A percentile compares a stretch with the other conserved stretches of the same genome.
Evolutionary conservation across 2,329 filamentous ascomycete species (phyloP).

Genomic region (Monilinia fructicola): DNA sequence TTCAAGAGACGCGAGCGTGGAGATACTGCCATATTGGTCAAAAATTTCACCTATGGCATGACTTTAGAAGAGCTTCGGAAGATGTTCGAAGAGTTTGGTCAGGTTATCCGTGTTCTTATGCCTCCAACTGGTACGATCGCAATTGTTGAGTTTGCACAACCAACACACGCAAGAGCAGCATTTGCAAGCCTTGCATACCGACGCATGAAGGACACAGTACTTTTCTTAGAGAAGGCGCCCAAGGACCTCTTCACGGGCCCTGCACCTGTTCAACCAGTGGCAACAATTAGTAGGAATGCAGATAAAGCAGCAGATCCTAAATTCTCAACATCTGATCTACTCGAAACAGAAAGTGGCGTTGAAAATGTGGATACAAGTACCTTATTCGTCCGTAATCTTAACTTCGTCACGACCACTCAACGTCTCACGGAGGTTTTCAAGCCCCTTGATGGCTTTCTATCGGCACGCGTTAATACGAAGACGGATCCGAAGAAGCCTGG

Average conservation of each 20-base stretch:
- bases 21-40: conserved; percentile 84
- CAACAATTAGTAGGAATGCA: conserved; percentile 27
- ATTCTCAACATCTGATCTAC: conserved; percentile 65
- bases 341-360: conserved; percentile 55
- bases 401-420: conserved; percentile 81
- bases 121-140: conserved; percentile 91
- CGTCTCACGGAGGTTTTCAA: conserved; percentile 75
- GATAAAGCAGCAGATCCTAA: conserved; percentile 48
- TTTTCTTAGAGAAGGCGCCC: conserved; percentile 93
- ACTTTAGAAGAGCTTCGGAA: conserved; percentile 54
- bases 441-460: conserved; percentile 82
- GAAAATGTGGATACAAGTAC: conserved; percentile 69
- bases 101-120: conserved; percentile 80
- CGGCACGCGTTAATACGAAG: conserved; percentile 89
- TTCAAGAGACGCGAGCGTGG: conserved; percentile 85
- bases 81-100: conserved; percentile 63
- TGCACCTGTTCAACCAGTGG: conserved; percentile 27
- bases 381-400: conserved; percentile 89
- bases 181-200: conserved; percentile 85
- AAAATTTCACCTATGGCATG: conserved; percentile 81
- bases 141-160: conserved; percentile 82
- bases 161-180: conserved; percentile 76
- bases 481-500: conserved; percentile 86
- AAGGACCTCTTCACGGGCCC: conserved; percentile 66
- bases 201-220: conserved; percentile 83